Evolutionary conservation across 495 filamentous ascomycete species (phyloP).

Genomic region (Neurospora cerealis): DNA sequence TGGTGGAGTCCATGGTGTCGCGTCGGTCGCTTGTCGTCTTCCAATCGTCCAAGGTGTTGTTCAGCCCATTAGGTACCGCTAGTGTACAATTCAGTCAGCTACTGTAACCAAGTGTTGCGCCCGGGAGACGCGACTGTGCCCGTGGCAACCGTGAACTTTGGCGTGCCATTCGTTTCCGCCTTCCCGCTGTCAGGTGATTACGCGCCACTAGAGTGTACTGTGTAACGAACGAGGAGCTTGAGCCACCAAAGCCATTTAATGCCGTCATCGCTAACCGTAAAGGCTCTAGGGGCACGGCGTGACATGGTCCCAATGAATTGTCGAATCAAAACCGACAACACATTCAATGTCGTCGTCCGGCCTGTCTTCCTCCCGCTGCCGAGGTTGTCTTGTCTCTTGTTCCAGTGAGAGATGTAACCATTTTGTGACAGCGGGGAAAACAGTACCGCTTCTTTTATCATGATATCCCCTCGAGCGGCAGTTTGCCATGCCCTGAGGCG

Average conservation of each 20-base stretch:
- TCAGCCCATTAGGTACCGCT: background rate
- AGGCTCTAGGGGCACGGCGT: background rate
- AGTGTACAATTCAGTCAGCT: background rate
- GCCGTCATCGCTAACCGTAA: background rate
- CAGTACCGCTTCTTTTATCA: background rate
- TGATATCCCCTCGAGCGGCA: constrained; percentile 9
- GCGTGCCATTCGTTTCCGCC: constrained; percentile 2
- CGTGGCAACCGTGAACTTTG: constrained; percentile 18
- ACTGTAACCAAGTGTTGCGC: constrained; percentile 3
- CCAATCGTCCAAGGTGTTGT: constrained; percentile 1
- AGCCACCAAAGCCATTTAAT: background rate
- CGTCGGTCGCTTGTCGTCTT: background rate
- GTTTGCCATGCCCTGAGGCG: constrained; percentile 10
- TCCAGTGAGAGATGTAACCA: background rate
- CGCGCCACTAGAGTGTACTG: constrained; percentile 6
- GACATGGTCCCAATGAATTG: background rate
- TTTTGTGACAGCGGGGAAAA: background rate
- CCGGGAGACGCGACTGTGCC: constrained; percentile 22
- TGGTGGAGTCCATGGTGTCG: constrained; percentile 43
- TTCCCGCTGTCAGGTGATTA: constrained; percentile 17
- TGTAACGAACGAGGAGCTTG: background rate
- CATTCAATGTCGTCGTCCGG: background rate
- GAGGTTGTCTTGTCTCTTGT: background rate
- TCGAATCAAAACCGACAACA: background rate
- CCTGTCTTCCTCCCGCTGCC: background rate